These are phyloP conservation scores for Eucalyptus guilfoylei DNA, from an alignment of 345 rosid genomes.

Conservation along the genomic window DNA sequence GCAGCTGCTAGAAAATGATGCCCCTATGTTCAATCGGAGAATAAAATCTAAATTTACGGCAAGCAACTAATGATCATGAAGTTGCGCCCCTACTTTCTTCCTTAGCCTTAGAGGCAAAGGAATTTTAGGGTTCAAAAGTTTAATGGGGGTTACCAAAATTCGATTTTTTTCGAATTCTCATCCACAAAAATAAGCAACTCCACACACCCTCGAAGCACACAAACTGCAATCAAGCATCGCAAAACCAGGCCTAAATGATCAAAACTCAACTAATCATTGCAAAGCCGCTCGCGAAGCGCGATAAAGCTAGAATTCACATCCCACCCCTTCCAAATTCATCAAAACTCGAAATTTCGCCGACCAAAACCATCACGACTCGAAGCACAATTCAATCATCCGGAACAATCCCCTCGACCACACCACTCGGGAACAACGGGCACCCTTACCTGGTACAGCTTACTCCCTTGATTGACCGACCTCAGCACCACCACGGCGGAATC, in stretches of 20 bases:
- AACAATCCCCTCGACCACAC: slow-evolving; percentile 4
- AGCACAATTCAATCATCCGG: not conserved
- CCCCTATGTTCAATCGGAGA: not conserved
- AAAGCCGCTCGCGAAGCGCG: not conserved
- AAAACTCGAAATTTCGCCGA: not conserved
- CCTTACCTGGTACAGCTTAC: slow-evolving; percentile 76
- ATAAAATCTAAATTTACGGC: not conserved
- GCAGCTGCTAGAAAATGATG: not conserved
- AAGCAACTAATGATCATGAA: not conserved
- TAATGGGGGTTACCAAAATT: not conserved
- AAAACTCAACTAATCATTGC: not conserved
- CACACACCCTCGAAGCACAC: not conserved
- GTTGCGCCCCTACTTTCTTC: not conserved
- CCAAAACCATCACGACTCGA: not conserved
- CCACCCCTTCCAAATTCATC: not conserved
- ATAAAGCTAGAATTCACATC: not conserved
- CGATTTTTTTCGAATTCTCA: not conserved
- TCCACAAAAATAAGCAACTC: not conserved
- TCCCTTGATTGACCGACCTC: slow-evolving; percentile 50
- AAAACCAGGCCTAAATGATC: not conserved
- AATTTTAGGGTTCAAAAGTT: not conserved
- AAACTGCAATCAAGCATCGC: not conserved
- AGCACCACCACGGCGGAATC: slow-evolving; percentile 58
- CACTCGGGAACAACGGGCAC: not conserved
- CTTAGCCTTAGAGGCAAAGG: not conserved